Conservation (phyloP, 2,329 filamentous ascomycete genomes). For the Trichoderma citrinoviride region DNA sequence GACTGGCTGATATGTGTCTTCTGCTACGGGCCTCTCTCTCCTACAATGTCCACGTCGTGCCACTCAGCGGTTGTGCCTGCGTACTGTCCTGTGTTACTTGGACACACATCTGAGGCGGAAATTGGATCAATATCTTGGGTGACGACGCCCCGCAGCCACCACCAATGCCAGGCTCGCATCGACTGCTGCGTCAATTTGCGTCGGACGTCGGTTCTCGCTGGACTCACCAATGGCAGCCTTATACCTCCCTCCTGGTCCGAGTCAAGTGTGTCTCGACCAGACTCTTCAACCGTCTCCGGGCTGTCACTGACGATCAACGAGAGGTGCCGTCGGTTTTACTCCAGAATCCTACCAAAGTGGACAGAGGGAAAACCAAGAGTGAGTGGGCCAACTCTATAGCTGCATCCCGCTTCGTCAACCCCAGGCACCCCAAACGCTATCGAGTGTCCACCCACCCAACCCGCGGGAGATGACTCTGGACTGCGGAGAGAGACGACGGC, state of each 20-base stretch:
- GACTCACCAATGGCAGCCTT: slow-evolving; percentile 1
- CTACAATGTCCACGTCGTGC: neutral
- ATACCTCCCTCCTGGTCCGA: neutral
- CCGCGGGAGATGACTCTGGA: slow-evolving; percentile 12
- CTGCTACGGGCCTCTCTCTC: neutral
- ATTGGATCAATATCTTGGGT: slow-evolving; percentile 11
- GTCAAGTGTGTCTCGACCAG: neutral
- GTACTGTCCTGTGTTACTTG: neutral
- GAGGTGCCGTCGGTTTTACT: neutral
- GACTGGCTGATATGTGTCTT: too few species aligned
- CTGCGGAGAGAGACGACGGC: slow-evolving; percentile 1
- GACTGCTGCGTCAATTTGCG: neutral
- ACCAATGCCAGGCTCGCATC: slow-evolving; percentile 2
- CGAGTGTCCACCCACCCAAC: slow-evolving; percentile 7
- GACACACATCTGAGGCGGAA: neutral
- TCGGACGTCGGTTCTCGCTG: neutral
- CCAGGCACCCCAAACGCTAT: neutral
- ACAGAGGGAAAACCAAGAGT: neutral
- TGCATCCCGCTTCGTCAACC: slow-evolving; percentile 18
- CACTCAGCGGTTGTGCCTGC: neutral
- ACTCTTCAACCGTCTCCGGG: neutral
- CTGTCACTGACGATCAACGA: neutral
- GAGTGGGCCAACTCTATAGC: slow-evolving; percentile 6
- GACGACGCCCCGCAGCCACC: slow-evolving; percentile 12
- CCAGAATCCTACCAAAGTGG: slow-evolving; percentile 6